These are phyloP conservation scores for Rhodamnia rubescens DNA, from an alignment of 345 rosid genomes.

Conservation along the genomic window DNA sequence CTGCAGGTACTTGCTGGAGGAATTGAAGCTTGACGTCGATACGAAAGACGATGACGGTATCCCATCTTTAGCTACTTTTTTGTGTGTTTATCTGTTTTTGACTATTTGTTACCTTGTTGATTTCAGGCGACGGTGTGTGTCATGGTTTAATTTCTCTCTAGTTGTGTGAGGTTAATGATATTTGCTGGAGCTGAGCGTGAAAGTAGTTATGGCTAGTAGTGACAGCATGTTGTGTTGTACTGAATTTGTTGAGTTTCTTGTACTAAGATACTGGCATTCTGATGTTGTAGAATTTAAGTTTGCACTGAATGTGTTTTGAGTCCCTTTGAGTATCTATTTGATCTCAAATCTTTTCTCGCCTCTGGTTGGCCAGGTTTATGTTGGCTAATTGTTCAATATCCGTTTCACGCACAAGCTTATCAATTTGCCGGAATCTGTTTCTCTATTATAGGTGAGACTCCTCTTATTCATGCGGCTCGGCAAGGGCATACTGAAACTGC, in stretches of 20 bases:
- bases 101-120: background rate
- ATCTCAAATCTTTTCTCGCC: background rate
- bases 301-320: background rate
- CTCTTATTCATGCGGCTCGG: constrained; percentile 86
- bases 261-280: background rate
- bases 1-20: constrained; percentile 76
- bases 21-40: constrained; percentile 54
- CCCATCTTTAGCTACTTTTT: background rate
- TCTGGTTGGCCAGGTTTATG: background rate
- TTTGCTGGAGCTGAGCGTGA: background rate
- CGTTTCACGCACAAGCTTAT: background rate
- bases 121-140: background rate
- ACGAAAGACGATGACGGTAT: constrained; percentile 81
- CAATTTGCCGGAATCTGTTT: background rate
- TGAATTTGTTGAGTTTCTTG: background rate
- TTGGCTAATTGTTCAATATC: background rate
- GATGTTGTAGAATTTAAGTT: background rate
- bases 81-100: background rate
- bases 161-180: background rate
- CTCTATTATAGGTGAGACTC: constrained; percentile 65
- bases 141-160: background rate
- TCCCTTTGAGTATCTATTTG: background rate
- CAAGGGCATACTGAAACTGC: constrained; percentile 74
- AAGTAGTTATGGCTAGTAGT: background rate
- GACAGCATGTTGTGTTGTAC: background rate